These are phyloP conservation scores for Tetrapyrgos nigripes DNA, from an alignment of 1,284 basidiomycete genomes.

Conservation along the genomic window DNA sequence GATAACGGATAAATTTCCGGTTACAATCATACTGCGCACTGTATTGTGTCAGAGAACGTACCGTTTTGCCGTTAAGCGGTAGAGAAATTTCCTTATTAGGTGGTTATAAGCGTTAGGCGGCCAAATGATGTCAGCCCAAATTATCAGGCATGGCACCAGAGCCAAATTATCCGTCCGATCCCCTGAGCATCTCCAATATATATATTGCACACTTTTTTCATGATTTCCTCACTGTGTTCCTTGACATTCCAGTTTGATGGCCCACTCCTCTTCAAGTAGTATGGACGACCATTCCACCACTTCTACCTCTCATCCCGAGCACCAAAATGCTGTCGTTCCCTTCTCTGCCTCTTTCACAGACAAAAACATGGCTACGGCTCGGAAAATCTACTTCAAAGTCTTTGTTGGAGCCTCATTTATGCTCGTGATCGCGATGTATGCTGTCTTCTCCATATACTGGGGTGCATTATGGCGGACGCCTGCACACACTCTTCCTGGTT, in stretches of 20 bases:
- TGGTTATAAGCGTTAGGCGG: too few relatives aligned
- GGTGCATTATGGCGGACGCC: slow-evolving; percentile 53
- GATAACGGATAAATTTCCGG: too few relatives aligned
- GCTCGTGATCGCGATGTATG: slow-evolving; percentile 44
- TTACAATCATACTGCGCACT: too few relatives aligned
- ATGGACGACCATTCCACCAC: not conserved
- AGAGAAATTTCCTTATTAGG: too few relatives aligned
- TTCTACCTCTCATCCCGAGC: not conserved
- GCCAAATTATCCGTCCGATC: too few relatives aligned
- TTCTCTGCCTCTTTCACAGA: slow-evolving; percentile 21
- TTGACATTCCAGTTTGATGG: not conserved
- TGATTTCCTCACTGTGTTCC: not conserved
- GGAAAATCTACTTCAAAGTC: slow-evolving; percentile 43
- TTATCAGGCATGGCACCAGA: too few relatives aligned
- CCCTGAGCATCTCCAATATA: not conserved
- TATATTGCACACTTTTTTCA: not conserved
- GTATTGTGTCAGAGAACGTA: too few relatives aligned
- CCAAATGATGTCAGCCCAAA: too few relatives aligned
- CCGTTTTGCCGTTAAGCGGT: too few relatives aligned
- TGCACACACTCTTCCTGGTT: slow-evolving; percentile 41
- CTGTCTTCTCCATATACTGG: slow-evolving; percentile 55
- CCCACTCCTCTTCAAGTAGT: not conserved
- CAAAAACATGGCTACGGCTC: slow-evolving; percentile 25
- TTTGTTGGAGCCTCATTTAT: slow-evolving; percentile 37
- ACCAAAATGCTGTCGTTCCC: slow-evolving; percentile 5